A percentile compares a stretch with the other conserved stretches of the same genome.
These are phyloP conservation scores for Psilocybe azurescens DNA, from an alignment of 768 basidiomycete species.

Conservation along the genomic window DNA sequence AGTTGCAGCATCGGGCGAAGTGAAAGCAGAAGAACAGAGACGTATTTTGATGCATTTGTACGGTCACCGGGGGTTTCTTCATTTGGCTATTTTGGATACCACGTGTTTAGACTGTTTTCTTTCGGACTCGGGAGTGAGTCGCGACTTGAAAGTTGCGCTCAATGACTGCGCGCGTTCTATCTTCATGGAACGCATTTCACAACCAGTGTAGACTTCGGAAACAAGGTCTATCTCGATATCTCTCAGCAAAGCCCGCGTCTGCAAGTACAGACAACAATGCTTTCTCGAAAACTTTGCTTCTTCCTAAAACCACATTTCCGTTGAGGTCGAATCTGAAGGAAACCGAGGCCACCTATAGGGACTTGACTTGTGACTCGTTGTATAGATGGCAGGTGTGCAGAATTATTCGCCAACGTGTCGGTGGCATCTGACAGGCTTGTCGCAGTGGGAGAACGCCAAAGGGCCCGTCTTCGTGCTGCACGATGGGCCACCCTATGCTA, in stretches of 20 bases:
- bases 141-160: not conserved
- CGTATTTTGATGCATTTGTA: slow-evolving; percentile 93
- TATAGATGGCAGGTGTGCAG: slow-evolving; percentile 78
- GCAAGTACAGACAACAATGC: slow-evolving; percentile 39
- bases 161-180: slow-evolving; percentile 23
- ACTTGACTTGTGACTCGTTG: slow-evolving; percentile 71
- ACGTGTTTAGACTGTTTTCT: too few relatives aligned
- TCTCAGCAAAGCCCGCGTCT: slow-evolving; percentile 11
- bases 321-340: slow-evolving; percentile 70
- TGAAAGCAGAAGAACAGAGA: slow-evolving; percentile 90
- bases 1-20: slow-evolving; percentile 96
- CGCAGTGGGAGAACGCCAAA: slow-evolving; percentile 66
- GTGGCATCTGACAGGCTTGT: slow-evolving; percentile 7
- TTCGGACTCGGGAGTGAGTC: too few relatives aligned
- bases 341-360: slow-evolving; percentile 61
- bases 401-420: not conserved
- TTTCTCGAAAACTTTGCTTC: slow-evolving; percentile 65
- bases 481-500: slow-evolving; percentile 98
- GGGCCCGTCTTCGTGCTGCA: slow-evolving; percentile 85
- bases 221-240: slow-evolving; percentile 16
- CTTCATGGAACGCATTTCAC: slow-evolving; percentile 18
- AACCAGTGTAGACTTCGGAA: slow-evolving; percentile 14
- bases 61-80: too few relatives aligned
- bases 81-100: too few relatives aligned
- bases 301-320: slow-evolving; percentile 85